Evolutionary conservation across 805 yeast genomes (phyloP).

Genomic region (Candida nanaspora): DNA sequence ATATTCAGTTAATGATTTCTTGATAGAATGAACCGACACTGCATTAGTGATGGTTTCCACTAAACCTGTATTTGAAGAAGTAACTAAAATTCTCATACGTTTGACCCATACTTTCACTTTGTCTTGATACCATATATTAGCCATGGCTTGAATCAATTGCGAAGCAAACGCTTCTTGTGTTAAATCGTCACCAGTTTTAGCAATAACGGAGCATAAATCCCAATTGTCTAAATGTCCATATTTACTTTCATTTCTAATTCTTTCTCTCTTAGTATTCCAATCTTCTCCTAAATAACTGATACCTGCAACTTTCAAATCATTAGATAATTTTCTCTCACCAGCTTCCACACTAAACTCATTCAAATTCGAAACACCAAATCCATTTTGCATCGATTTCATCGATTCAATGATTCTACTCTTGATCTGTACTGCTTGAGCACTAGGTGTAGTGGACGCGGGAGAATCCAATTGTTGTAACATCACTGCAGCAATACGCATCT

Average conservation of each 20-base stretch:
- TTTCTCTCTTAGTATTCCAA: slow-evolving; percentile 75
- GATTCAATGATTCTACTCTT: slow-evolving; percentile 61
- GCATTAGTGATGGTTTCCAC: slow-evolving; percentile 97
- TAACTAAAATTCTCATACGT: slow-evolving; percentile 83
- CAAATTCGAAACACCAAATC: slow-evolving; percentile 46
- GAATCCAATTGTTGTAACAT: slow-evolving; percentile 88
- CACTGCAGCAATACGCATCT: slow-evolving; percentile 93
- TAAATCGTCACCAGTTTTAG: slow-evolving; percentile 91
- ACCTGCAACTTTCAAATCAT: slow-evolving; percentile 84
- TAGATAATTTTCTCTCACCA: slow-evolving; percentile 88
- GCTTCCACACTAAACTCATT: slow-evolving; percentile 58
- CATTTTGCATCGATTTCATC: slow-evolving; percentile 71
- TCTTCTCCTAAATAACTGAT: slow-evolving; percentile 79
- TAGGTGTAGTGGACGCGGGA: slow-evolving; percentile 39
- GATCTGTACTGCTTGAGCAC: slow-evolving; percentile 58
- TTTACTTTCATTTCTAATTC: slow-evolving; percentile 72
- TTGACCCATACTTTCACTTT: slow-evolving; percentile 83
- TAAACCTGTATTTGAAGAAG: slow-evolving; percentile 84
- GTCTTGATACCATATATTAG: slow-evolving; percentile 72
- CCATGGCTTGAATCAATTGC: slow-evolving; percentile 82
- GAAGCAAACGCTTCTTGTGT: slow-evolving; percentile 98
- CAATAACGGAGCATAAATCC: slow-evolving; percentile 94
- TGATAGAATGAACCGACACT: slow-evolving; percentile 86
- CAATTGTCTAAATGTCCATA: slow-evolving; percentile 86
- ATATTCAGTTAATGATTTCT: slow-evolving; percentile 79